Evolutionary conservation across 1,139 yeast species (phyloP).

Genomic region (Candida pseudoviswanathii): DNA sequence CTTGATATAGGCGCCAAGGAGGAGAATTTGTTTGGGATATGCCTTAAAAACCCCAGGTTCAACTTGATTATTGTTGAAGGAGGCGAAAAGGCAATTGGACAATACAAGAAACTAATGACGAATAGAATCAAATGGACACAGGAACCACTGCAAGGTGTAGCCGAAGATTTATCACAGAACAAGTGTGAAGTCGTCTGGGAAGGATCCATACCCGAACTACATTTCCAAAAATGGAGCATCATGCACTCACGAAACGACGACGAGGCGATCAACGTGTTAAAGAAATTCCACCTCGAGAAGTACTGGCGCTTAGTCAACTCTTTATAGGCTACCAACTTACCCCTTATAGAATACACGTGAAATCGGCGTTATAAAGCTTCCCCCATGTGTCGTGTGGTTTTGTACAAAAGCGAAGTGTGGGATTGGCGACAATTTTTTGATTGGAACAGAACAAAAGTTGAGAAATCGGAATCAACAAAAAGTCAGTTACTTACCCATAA

Average conservation of each 20-base stretch:
- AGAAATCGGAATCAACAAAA: background rate
- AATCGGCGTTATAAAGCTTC: background rate
- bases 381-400: constrained; percentile 6
- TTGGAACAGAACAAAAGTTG: constrained; percentile 8
- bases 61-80: constrained; percentile 76
- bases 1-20: constrained; percentile 82
- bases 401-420: constrained; percentile 9
- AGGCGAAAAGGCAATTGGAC: constrained; percentile 57
- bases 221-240: constrained; percentile 65
- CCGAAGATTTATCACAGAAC: constrained; percentile 48
- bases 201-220: constrained; percentile 60
- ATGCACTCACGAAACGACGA: constrained; percentile 53
- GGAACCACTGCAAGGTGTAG: constrained; percentile 11
- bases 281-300: constrained; percentile 54
- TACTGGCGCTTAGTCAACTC: constrained; percentile 57
- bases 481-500: background rate
- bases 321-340: constrained; percentile 6
- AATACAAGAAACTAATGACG: constrained; percentile 62
- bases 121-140: constrained; percentile 70
- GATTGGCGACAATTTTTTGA: constrained; percentile 1
- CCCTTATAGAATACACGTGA: background rate
- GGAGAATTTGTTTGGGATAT: constrained; percentile 62
- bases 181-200: constrained; percentile 69
- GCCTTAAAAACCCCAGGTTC: constrained; percentile 43
- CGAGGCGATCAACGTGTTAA: constrained; percentile 55